Evolutionary conservation across 306 rosid genomes (phyloP), one percentile per base, ranked within the genome.

Genomic region (Cucurbita argyrosperma): DNA sequence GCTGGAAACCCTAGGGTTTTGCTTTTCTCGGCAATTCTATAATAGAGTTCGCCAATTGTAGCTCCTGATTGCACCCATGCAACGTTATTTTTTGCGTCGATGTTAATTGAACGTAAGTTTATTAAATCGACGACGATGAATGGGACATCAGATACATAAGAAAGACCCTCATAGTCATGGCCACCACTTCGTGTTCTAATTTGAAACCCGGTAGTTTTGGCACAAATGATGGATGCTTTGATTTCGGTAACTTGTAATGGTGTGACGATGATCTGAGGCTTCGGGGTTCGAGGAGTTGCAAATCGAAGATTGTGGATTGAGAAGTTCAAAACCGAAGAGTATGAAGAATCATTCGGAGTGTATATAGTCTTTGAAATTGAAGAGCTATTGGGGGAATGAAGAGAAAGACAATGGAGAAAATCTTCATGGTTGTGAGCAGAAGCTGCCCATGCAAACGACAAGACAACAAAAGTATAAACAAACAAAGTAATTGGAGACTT

Each of bases 101-200:
- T 54, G n/a, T 4, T 37, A 4, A 78, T 51, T 0, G 71, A 38
- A 3, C 65, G 63, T 4, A 78, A 65, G 12, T 78, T 78, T 3
- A 78, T 71, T 1, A 78, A 5, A 69, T 78, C 80, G 0, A 78
- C 30, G 1, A 78, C 13, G 4, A 78, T 39, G 10, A 78, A 78
- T 0, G 81, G 11, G 8, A 71, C 56, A 4, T 52, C 18, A 1
- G 80, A 78, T 60, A 78, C 80, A 8, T 60, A 78, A 10, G 81
- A 78, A 38, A 78, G 80, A 9, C 81, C 81, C 49, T 71, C 81
- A 2, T 50, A 78, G 43, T 78, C 81, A 5, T 78, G 81, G 14
- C 81, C 81, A 0, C 81, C 81, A 5, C 80, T 77, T 26, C 81
- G 38, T 6, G 67, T 58, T 71, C 81, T 39, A 0, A 78, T 38